These are phyloP conservation scores for Globisporangium barbulae DNA, from an alignment of 352 stramenopile species.

Conservation along the genomic window DNA sequence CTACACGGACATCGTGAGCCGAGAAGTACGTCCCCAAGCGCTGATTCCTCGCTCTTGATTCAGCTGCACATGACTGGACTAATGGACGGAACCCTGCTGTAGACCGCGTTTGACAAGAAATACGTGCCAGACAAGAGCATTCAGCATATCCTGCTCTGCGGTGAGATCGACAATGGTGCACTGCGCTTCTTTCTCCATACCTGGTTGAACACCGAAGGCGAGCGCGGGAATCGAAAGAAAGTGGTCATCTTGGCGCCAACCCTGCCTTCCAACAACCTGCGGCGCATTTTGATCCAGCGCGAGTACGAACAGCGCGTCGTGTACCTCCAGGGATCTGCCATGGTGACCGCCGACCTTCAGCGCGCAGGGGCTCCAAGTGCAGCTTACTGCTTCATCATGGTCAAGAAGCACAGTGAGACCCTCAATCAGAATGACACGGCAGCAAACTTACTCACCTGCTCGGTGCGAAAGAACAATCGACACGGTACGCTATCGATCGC, in stretches of 20 bases:
- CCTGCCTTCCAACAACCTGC: slow-evolving; percentile 53
- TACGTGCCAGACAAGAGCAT: slow-evolving; percentile 58
- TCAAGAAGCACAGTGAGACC: slow-evolving; percentile 59
- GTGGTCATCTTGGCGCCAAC: slow-evolving; percentile 70
- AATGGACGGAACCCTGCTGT: not conserved
- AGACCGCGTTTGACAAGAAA: slow-evolving; percentile 82
- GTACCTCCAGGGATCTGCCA: slow-evolving; percentile 75
- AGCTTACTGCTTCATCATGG: slow-evolving; percentile 70
- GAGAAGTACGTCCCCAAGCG: slow-evolving; percentile 34
- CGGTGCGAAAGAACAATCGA: slow-evolving; percentile 74
- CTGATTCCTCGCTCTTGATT: not conserved
- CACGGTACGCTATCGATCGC: slow-evolving; percentile 27
- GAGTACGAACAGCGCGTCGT: slow-evolving; percentile 75
- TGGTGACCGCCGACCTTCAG: slow-evolving; percentile 67
- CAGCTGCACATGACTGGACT: not conserved
- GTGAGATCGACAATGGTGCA: slow-evolving; percentile 65
- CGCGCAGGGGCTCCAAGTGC: slow-evolving; percentile 47
- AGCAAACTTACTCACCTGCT: slow-evolving; percentile 72
- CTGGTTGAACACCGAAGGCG: slow-evolving; percentile 67
- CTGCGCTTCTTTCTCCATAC: slow-evolving; percentile 80
- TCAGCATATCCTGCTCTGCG: slow-evolving; percentile 76
- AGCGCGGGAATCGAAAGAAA: slow-evolving; percentile 48
- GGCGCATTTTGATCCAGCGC: slow-evolving; percentile 59
- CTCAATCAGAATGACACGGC: slow-evolving; percentile 67
- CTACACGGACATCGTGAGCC: slow-evolving; percentile 67